Evolutionary conservation across 371 early-diverging fungal species (phyloP).

Genomic region (Zancudomyces culisetae): DNA sequence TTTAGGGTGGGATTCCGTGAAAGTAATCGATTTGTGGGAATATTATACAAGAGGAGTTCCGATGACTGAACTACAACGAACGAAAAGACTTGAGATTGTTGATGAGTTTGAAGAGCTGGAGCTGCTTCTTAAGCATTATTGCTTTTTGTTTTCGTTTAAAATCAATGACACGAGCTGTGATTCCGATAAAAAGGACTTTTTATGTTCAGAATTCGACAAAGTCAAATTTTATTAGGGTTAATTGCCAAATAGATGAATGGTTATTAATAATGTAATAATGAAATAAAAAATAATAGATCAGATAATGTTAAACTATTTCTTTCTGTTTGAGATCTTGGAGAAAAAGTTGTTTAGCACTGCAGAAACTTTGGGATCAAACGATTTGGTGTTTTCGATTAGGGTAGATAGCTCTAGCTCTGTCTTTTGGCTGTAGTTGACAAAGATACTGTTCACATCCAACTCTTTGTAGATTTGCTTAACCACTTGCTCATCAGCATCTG

Average conservation of each 20-base stretch:
- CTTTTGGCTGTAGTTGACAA: slow-evolving; percentile 70
- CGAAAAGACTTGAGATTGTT: slow-evolving; percentile 48
- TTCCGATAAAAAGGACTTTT: neutral
- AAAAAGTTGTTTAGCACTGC: slow-evolving; percentile 75
- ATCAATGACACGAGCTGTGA: neutral
- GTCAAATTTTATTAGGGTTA: too few species aligned
- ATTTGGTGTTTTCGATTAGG: slow-evolving; percentile 29
- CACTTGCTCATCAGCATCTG: slow-evolving; percentile 39
- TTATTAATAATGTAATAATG: neutral
- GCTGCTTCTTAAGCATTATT: slow-evolving; percentile 69
- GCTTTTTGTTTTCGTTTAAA: slow-evolving; percentile 54
- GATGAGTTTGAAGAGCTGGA: slow-evolving; percentile 91
- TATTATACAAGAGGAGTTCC: too few species aligned
- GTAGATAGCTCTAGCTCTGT: slow-evolving; percentile 44
- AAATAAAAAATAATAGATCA: neutral
- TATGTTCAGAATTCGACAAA: neutral
- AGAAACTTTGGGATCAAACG: neutral
- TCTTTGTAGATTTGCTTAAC: slow-evolving; percentile 71
- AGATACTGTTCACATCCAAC: slow-evolving; percentile 51
- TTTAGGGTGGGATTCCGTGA: slow-evolving; percentile 34
- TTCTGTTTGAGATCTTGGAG: slow-evolving; percentile 82
- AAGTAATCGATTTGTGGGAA: slow-evolving; percentile 47
- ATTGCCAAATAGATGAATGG: too few species aligned
- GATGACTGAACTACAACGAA: slow-evolving; percentile 21
- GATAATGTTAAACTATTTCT: slow-evolving; percentile 34